A percentile compares a stretch with the other conserved stretches of the same genome.
Conservation (phyloP, 371 early-diverging fungal species). For the Mucor sp. region DNA sequence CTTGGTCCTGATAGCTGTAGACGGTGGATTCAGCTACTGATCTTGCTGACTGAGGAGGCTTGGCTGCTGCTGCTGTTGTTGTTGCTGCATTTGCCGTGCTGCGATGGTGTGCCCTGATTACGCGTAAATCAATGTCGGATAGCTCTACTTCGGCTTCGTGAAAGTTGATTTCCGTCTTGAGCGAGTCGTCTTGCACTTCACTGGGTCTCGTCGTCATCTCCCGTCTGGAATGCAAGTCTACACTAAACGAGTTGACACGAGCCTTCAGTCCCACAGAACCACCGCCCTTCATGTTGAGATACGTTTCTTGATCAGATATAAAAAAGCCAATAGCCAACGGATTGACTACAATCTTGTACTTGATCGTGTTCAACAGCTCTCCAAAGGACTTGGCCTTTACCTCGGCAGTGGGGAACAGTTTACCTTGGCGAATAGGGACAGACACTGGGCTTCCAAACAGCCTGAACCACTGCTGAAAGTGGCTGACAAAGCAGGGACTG, state of each 20-base stretch:
- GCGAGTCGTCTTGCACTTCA: constrained; percentile 1
- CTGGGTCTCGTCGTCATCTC: constrained; percentile 9
- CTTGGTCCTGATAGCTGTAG: not conserved
- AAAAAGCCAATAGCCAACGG: constrained; percentile 44
- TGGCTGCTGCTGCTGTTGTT: not conserved
- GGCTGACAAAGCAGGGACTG: constrained; percentile 45
- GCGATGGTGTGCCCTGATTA: constrained; percentile 20
- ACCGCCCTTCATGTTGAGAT: constrained; percentile 12
- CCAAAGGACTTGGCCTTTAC: constrained; percentile 40
- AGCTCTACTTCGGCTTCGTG: constrained; percentile 36
- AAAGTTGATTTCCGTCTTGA: constrained; percentile 20
- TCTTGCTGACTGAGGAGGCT: not conserved
- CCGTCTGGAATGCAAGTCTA: constrained; percentile 35
- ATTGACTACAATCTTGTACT: constrained; percentile 45
- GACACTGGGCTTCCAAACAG: constrained; percentile 49
- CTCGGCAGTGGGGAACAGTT: constrained; percentile 30
- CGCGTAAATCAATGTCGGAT: constrained; percentile 34
- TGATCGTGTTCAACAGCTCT: constrained; percentile 35
- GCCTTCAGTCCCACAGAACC: constrained; percentile 36
- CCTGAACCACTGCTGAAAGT: constrained; percentile 42
- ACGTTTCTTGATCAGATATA: constrained; percentile 39
- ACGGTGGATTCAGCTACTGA: not conserved
- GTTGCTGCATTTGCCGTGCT: not conserved
- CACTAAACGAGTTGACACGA: constrained; percentile 21
- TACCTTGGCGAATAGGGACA: constrained; percentile 48